phyloP scores from a whole-genome alignment of 2,329 filamentous ascomycete genomes.

The Xylariaceae sp. region DNA sequence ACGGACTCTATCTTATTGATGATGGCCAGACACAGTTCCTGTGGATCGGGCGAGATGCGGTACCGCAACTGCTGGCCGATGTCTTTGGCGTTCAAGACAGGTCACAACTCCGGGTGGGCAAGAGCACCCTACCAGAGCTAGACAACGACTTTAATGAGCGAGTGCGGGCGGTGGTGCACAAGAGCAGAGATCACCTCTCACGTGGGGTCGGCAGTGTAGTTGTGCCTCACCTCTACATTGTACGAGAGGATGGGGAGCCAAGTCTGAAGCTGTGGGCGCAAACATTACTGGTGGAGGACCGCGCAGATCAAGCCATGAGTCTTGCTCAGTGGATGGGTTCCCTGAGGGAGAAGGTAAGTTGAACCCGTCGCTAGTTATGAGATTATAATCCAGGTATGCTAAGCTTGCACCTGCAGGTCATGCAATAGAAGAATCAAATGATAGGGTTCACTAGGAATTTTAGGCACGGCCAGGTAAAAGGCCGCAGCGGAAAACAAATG shows the following conservation, averaged over 20 bases:
- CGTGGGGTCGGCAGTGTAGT: slow-evolving; percentile 89
- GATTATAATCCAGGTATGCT: slow-evolving; percentile 5
- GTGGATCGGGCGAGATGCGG: slow-evolving; percentile 90
- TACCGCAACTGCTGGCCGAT: slow-evolving; percentile 81
- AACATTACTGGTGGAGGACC: slow-evolving; percentile 89
- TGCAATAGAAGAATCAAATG: slow-evolving; percentile 12
- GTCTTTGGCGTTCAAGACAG: slow-evolving; percentile 87
- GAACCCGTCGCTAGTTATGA: slow-evolving; percentile 8
- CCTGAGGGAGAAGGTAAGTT: slow-evolving; percentile 83
- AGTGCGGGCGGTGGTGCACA: slow-evolving; percentile 82
- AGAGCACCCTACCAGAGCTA: slow-evolving; percentile 78
- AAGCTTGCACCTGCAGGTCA: slow-evolving; percentile 15
- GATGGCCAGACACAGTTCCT: slow-evolving; percentile 97
- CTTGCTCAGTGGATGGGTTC: slow-evolving; percentile 90
- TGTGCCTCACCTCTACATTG: slow-evolving; percentile 88
- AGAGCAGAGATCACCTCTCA: slow-evolving; percentile 82
- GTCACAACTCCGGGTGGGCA: slow-evolving; percentile 83
- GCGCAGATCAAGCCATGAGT: slow-evolving; percentile 89
- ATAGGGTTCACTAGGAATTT: no score
- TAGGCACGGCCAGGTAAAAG: background rate
- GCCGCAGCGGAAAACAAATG: background rate
- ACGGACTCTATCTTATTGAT: slow-evolving; percentile 93
- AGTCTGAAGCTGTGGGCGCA: slow-evolving; percentile 95
- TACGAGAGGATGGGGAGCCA: slow-evolving; percentile 93
- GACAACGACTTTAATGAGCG: slow-evolving; percentile 97